These are phyloP conservation scores for Sugiyamaella americana DNA, from an alignment of 805 yeast genomes.

Conservation along the genomic window DNA sequence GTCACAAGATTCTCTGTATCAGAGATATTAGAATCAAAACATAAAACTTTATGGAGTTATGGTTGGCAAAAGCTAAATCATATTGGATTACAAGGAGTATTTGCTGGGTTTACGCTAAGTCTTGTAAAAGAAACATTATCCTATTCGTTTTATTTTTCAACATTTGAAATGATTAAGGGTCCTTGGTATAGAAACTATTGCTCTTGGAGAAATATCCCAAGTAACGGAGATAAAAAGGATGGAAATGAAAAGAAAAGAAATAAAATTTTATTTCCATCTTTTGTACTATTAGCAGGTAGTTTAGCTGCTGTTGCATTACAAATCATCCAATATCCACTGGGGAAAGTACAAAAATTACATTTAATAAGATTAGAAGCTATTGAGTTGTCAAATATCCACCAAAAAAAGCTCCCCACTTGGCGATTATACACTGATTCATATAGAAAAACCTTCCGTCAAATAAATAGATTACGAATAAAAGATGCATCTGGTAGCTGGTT, in stretches of 20 bases:
- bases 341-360: slow-evolving; percentile 74
- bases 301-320: slow-evolving; percentile 74
- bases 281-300: slow-evolving; percentile 78
- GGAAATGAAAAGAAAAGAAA: slow-evolving; percentile 26
- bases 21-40: slow-evolving; percentile 62
- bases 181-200: slow-evolving; percentile 28
- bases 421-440: slow-evolving; percentile 68
- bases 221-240: slow-evolving; percentile 1
- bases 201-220: slow-evolving; percentile 18
- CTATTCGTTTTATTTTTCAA: slow-evolving; percentile 75
- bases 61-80: slow-evolving; percentile 61
- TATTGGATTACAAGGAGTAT: slow-evolving; percentile 76
- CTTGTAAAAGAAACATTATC: slow-evolving; percentile 72
- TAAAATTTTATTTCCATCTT: slow-evolving; percentile 56
- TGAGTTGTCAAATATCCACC: slow-evolving; percentile 43
- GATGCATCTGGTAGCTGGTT: slow-evolving; percentile 54
- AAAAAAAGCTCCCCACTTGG: slow-evolving; percentile 23
- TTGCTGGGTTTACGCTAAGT: slow-evolving; percentile 82
- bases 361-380: slow-evolving; percentile 72
- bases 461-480: slow-evolving; percentile 42
- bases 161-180: slow-evolving; percentile 74
- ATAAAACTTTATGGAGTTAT: slow-evolving; percentile 71
- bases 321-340: slow-evolving; percentile 75
- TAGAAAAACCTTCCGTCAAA: slow-evolving; percentile 63
- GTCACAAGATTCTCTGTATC: slow-evolving; percentile 73